Conservation (phyloP, 2,329 filamentous ascomycete species). For the Alternaria infectoria region DNA sequence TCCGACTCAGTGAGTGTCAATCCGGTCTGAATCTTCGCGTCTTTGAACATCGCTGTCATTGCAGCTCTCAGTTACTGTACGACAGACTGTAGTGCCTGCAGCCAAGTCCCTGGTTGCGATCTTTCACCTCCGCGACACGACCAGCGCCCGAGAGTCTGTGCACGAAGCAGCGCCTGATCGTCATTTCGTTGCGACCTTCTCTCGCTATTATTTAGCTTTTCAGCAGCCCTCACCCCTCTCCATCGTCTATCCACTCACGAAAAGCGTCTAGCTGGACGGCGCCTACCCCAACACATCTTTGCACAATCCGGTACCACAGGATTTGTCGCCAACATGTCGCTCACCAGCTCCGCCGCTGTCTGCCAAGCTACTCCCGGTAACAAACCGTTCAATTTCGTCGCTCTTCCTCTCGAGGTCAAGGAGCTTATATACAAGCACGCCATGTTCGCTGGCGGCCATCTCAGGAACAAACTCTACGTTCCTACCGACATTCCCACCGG, state of each 20-base stretch:
- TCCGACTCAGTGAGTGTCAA: neutral
- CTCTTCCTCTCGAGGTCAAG: neutral
- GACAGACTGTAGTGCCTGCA: neutral
- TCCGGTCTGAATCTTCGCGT: accelerated
- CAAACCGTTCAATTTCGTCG: neutral
- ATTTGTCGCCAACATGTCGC: neutral
- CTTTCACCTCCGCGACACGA: neutral
- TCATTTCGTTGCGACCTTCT: neutral
- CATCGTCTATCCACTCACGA: neutral
- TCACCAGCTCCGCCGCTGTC: neutral
- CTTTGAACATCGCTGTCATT: neutral
- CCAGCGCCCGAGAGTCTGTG: neutral
- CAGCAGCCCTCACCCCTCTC: neutral
- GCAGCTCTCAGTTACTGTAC: neutral
- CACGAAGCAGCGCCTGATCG: too few relatives aligned
- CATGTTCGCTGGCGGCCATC: neutral
- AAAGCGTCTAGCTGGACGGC: neutral
- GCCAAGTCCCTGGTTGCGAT: neutral
- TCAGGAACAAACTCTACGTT: neutral
- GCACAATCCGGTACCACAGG: neutral
- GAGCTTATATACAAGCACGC: neutral
- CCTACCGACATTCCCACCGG: too few relatives aligned
- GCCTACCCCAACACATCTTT: neutral
- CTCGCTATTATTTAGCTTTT: neutral
- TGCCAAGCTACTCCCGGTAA: neutral